These are phyloP conservation scores for Boletus reticulatus DNA, from an alignment of 768 basidiomycete species.

Conservation along the genomic window DNA sequence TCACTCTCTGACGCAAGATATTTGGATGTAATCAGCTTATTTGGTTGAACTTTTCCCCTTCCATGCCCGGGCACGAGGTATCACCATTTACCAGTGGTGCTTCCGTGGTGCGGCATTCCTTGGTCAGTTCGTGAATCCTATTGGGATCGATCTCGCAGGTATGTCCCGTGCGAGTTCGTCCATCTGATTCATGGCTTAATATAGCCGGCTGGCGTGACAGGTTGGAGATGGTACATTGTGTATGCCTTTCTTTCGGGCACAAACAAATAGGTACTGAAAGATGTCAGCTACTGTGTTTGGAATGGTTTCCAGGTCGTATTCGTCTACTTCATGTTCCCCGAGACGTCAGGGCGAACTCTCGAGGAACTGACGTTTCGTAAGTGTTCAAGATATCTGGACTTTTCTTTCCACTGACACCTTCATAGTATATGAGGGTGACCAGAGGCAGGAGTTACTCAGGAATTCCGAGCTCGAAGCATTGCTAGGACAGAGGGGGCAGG, in stretches of 20 bases:
- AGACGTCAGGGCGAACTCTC: constrained; percentile 18
- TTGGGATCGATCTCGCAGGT: constrained; percentile 13
- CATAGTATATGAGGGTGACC: constrained; percentile 6
- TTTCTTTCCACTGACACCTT: too few species aligned
- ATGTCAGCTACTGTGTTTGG: constrained; percentile 16
- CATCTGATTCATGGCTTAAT: neutral
- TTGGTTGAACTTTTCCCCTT: constrained; percentile 65
- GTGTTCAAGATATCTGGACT: neutral
- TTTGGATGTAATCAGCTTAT: neutral
- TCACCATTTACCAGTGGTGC: constrained; percentile 59
- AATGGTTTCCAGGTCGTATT: constrained; percentile 13
- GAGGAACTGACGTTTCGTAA: constrained; percentile 20
- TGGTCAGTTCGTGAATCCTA: constrained; percentile 16
- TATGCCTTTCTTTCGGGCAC: neutral
- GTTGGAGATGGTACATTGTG: constrained; percentile 18
- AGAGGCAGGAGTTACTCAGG: neutral
- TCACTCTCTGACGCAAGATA: neutral
- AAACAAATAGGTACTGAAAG: neutral
- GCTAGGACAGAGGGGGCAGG: neutral
- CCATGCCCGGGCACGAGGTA: constrained; percentile 58
- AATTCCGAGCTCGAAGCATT: neutral
- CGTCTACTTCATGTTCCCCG: constrained; percentile 19
- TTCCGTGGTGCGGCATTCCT: constrained; percentile 35
- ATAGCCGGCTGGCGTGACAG: neutral
- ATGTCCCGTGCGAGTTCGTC: neutral